Evolutionary conservation across 305 asterid species (phyloP).

Genomic region (Fraxinus angustifolia): DNA sequence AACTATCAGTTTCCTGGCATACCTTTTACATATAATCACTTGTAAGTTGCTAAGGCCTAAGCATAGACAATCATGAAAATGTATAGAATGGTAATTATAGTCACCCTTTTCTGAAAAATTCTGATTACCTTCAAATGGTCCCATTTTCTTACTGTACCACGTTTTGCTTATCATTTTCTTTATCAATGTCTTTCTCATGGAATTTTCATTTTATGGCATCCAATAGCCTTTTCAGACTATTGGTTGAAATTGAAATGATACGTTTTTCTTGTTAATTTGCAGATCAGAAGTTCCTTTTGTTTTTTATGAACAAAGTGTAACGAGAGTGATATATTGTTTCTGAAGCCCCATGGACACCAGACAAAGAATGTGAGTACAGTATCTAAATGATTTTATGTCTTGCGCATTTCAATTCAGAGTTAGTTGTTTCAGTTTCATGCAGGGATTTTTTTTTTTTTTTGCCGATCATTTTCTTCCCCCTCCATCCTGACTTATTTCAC

Average conservation of each 20-base stretch:
- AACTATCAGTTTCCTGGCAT: neutral
- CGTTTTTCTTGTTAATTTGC: neutral
- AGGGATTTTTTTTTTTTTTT: neutral
- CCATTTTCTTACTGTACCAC: neutral
- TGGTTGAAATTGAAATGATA: neutral
- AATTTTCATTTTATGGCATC: neutral
- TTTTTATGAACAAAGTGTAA: neutral
- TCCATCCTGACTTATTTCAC: neutral
- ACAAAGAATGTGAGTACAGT: conserved; percentile 28
- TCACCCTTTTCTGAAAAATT: neutral
- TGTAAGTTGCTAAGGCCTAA: neutral
- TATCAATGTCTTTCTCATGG: neutral
- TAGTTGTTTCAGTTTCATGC: neutral
- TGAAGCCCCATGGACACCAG: conserved; percentile 33
- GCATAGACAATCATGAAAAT: neutral
- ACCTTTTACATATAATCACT: neutral
- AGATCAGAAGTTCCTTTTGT: neutral
- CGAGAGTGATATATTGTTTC: conserved; percentile 16
- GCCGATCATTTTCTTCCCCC: neutral
- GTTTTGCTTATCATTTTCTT: neutral
- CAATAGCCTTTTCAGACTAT: neutral
- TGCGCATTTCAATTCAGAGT: neutral
- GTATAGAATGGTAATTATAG: neutral
- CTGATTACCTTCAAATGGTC: neutral
- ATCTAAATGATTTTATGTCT: neutral